These are phyloP conservation scores for Fusarium caatingaense DNA, from an alignment of 2,329 filamentous ascomycete species.

Conservation along the genomic window DNA sequence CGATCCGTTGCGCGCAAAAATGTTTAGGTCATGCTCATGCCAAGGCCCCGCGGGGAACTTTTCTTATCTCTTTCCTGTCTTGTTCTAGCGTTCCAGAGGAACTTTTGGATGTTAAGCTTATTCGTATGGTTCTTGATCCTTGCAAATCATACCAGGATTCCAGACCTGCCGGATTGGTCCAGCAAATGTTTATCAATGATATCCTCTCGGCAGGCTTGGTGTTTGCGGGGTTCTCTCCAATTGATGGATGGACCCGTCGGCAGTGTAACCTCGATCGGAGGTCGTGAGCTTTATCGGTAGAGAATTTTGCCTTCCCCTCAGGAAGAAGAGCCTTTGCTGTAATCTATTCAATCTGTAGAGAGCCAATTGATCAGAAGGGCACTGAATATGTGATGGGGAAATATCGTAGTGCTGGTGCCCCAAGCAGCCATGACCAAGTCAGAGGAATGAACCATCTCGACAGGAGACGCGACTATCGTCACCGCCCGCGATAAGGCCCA, in stretches of 20 bases:
- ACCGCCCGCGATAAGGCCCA: slow-evolving; percentile 4
- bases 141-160: slow-evolving; percentile 2
- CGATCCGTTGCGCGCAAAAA: not conserved
- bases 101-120: slow-evolving; percentile 41
- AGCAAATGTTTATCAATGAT: slow-evolving; percentile 1
- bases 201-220: not conserved
- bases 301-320: not conserved
- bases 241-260: not conserved
- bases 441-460: too few relatives aligned
- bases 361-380: too few relatives aligned
- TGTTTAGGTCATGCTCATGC: not conserved
- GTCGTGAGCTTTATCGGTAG: not conserved
- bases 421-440: too few relatives aligned
- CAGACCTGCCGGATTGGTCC: slow-evolving; percentile 32
- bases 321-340: too few relatives aligned
- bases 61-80: slow-evolving; percentile 16
- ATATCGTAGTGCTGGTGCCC: too few relatives aligned
- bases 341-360: too few relatives aligned
- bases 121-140: slow-evolving; percentile 29
- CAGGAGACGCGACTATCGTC: not conserved
- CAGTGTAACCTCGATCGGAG: slow-evolving; percentile 4
- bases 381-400: too few relatives aligned
- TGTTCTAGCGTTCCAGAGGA: slow-evolving; percentile 14
- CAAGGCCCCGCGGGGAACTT: not conserved
- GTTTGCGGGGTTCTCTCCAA: slow-evolving; percentile 8